Percentiles rank a stretch among this genome's conserved stretches.
Conservation (phyloP, 2,329 filamentous ascomycete species). For the Trichoderma sp. region DNA sequence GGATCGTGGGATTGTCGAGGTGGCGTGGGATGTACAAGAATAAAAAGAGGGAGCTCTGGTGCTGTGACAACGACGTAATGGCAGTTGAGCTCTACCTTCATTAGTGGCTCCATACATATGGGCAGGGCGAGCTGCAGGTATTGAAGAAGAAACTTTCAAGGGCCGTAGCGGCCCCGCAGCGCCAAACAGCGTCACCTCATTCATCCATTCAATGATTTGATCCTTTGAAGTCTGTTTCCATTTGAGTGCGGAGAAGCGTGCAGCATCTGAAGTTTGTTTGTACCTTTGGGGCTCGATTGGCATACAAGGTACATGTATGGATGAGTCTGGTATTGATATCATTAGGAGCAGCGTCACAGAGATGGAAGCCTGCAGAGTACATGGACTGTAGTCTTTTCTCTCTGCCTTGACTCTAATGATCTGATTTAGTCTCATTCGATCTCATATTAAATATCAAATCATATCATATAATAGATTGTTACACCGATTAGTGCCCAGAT, state of each 20-base stretch:
- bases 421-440: background rate
- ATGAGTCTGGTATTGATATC: background rate
- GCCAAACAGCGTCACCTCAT: background rate
- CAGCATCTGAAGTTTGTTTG: background rate
- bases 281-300: background rate
- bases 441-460: no score
- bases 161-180: conserved; percentile 11
- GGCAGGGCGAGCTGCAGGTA: background rate
- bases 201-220: background rate
- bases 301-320: background rate
- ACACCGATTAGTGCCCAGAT: background rate
- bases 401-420: background rate
- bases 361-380: background rate
- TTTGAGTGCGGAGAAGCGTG: background rate
- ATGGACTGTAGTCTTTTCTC: background rate
- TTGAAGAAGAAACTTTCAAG: background rate
- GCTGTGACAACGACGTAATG: conserved; percentile 10
- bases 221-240: background rate
- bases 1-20: background rate
- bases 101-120: background rate
- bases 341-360: background rate
- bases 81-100: background rate
- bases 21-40: background rate
- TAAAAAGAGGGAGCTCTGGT: background rate
- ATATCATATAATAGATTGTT: background rate